These are phyloP conservation scores for Trypanosoma melophagium DNA, from an alignment of 208 protist species.

Conservation along the genomic window DNA sequence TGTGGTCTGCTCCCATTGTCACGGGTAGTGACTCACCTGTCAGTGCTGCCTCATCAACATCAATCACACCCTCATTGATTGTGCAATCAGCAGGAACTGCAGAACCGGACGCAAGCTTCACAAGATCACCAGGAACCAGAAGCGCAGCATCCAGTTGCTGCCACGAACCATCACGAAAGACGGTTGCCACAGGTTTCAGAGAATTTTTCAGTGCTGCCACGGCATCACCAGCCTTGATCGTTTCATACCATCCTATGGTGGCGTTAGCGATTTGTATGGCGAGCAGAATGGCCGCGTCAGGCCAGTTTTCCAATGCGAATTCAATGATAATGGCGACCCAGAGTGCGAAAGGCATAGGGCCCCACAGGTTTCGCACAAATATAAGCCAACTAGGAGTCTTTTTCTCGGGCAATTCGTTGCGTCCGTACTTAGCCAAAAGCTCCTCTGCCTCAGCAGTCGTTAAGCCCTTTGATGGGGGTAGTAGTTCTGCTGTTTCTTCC, in stretches of 20 bases:
- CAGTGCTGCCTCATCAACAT: conserved; percentile 93
- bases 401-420: conserved; percentile 75
- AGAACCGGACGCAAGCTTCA: conserved; percentile 89
- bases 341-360: conserved; percentile 83
- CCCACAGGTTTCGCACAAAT: conserved; percentile 78
- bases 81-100: conserved; percentile 92
- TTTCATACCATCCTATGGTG: conserved; percentile 91
- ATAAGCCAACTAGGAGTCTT: conserved; percentile 78
- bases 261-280: conserved; percentile 82
- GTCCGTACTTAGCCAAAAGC: conserved; percentile 67
- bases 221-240: conserved; percentile 91
- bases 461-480: conserved; percentile 52
- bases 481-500: conserved; percentile 1
- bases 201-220: conserved; percentile 89
- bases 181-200: conserved; percentile 78
- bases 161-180: conserved; percentile 84
- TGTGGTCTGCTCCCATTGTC: conserved; percentile 76
- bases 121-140: conserved; percentile 93
- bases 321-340: conserved; percentile 90
- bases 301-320: conserved; percentile 84
- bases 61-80: conserved; percentile 80
- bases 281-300: conserved; percentile 81
- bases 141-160: conserved; percentile 70
- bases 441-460: conserved; percentile 58
- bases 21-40: conserved; percentile 96